Conservation (phyloP, 2,329 filamentous ascomycete genomes). For the Diatrype stigma region DNA sequence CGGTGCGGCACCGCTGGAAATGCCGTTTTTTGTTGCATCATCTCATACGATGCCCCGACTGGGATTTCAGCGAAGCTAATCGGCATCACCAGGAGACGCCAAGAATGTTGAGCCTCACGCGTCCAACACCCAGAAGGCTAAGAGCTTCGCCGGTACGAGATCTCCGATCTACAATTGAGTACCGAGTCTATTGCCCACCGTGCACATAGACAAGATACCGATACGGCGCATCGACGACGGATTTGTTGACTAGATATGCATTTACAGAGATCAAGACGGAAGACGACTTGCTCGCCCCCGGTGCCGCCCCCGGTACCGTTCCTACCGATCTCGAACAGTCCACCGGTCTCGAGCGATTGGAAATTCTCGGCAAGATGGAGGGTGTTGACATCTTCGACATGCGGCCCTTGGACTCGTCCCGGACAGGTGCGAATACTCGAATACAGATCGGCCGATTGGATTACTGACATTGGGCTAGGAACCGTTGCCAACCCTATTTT, state of each 20-base stretch:
- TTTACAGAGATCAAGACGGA: slow-evolving; percentile 72
- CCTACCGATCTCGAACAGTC: slow-evolving; percentile 94
- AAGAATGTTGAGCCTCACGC: slow-evolving; percentile 45
- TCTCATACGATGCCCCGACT: slow-evolving; percentile 27
- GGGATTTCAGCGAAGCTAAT: slow-evolving; percentile 30
- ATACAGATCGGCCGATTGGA: slow-evolving; percentile 5
- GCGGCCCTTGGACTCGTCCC: slow-evolving; percentile 88
- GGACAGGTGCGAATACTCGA: slow-evolving; percentile 57
- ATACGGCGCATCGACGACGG: slow-evolving; percentile 1
- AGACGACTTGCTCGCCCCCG: slow-evolving; percentile 80
- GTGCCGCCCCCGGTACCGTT: slow-evolving; percentile 76
- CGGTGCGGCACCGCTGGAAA: background rate
- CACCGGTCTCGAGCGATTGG: slow-evolving; percentile 96
- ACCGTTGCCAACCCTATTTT: slow-evolving; percentile 86
- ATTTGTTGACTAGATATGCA: slow-evolving; percentile 18
- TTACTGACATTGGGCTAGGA: slow-evolving; percentile 46
- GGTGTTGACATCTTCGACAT: slow-evolving; percentile 98
- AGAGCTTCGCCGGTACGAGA: slow-evolving; percentile 42
- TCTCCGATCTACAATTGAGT: slow-evolving; percentile 10
- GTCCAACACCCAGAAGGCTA: slow-evolving; percentile 35
- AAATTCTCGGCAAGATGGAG: slow-evolving; percentile 99
- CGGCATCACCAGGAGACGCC: slow-evolving; percentile 34
- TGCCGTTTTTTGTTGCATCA: background rate
- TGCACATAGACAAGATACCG: background rate
- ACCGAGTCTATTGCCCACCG: background rate